Evolutionary conservation across 78 protist species (phyloP), one percentile per base, ranked within the genome.

Genomic region (Dictyostelium capitatum): DNA sequence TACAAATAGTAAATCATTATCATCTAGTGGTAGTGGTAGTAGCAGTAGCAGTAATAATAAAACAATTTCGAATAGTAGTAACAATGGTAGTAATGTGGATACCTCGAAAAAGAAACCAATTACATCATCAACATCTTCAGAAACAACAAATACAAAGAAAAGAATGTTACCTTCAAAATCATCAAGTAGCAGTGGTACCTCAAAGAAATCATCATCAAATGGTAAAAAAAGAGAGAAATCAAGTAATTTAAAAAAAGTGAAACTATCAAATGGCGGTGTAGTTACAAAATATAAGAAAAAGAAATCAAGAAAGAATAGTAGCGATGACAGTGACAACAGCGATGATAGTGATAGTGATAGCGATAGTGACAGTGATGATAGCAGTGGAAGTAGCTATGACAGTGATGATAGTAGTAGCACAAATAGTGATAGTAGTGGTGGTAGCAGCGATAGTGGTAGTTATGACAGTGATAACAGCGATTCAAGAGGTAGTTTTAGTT

Each of bases 141-240:
- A 37, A 77, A 77, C 23, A 23, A 77, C 37, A 11, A 54, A 41
- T 23, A 56, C 20, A 48, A 80, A 23, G 75, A 20, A 23, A 65
- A 80, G 65, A 46, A 64, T 25, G 9, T 15, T 19, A 59, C 54
- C 75, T 23, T n/a, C 79, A 83, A 28, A 37, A 17, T 50, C 85
- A 7, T 23, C 47, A 6, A 0, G 41, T 1, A 37, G 43, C 2
- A 37, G 43, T 37, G 2, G 43, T 37, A 23, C 70, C 17, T 67
- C 47, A 32, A 67, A 67, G 14, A 19, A 25, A 25, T 4, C 20
- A 25, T 25, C 30, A 28, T 41, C 75, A 67, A 32, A 12, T 15
- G 48, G 28, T 0, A 67, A 53, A 10, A 6, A 25, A 0, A 43
- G 48, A 30, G 65, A 69, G 37, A 41, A 70, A 46, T 12, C 25